Evolutionary conservation across 495 filamentous ascomycete species (phyloP).

Genomic region (Lepraria neglecta): DNA sequence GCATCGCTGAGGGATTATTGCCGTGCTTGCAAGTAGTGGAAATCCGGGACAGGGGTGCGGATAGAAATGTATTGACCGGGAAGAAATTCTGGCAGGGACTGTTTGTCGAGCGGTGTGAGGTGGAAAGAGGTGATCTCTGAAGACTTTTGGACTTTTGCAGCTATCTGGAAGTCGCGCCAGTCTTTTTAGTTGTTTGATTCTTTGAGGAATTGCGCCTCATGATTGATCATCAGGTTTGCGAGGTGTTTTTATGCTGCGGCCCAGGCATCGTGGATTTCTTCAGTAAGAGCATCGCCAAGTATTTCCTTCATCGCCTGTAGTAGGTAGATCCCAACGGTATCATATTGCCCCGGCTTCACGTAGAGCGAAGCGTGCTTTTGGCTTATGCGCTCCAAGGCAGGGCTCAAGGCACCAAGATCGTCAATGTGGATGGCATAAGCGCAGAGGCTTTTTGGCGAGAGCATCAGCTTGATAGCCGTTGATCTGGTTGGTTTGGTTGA

Average conservation of each 20-base stretch:
- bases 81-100: constrained; percentile 51
- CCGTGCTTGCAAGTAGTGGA: constrained; percentile 55
- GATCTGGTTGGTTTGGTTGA: constrained; percentile 59
- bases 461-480: constrained; percentile 60
- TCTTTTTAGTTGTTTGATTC: constrained; percentile 51
- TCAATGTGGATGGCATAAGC: constrained; percentile 69
- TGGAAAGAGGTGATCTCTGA: constrained; percentile 66
- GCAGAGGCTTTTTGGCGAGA: constrained; percentile 58
- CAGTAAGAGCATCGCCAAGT: constrained; percentile 59
- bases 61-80: constrained; percentile 69
- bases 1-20: constrained; percentile 68
- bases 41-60: constrained; percentile 49
- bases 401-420: constrained; percentile 53
- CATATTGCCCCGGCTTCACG: constrained; percentile 61
- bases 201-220: constrained; percentile 55
- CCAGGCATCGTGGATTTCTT: constrained; percentile 64
- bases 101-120: constrained; percentile 57
- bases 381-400: constrained; percentile 65
- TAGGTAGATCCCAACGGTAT: constrained; percentile 61
- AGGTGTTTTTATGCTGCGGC: constrained; percentile 63
- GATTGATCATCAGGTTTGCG: constrained; percentile 61
- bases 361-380: constrained; percentile 69
- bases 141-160: constrained; percentile 54
- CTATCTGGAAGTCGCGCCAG: constrained; percentile 63
- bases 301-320: constrained; percentile 62